Conservation (phyloP, 352 stramenopile species). For the Phytophthora agathidicida region DNA sequence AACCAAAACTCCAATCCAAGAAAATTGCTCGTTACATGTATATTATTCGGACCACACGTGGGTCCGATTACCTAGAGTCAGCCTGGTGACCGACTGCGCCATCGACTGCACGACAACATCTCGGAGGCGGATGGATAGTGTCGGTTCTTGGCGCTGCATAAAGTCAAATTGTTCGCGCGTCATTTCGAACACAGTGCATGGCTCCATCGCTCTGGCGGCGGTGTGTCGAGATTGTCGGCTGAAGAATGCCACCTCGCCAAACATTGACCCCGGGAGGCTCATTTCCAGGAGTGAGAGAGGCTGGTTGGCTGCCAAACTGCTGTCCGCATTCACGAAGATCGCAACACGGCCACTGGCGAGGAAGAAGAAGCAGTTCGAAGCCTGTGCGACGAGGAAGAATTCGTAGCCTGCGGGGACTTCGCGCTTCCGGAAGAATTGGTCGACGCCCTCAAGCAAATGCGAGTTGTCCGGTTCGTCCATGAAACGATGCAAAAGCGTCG, state of each 20-base stretch:
- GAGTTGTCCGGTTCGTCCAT: conserved; percentile 58
- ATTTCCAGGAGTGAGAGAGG: conserved; percentile 50
- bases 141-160: conserved; percentile 46
- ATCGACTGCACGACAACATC: conserved; percentile 73
- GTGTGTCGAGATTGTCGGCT: conserved; percentile 53
- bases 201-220: conserved; percentile 39
- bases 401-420: conserved; percentile 47
- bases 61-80: too few relatives aligned
- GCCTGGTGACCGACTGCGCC: conserved; percentile 1
- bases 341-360: conserved; percentile 56
- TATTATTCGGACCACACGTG: too few relatives aligned
- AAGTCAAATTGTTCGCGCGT: conserved; percentile 50
- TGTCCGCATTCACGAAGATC: conserved; percentile 66
- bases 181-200: conserved; percentile 64
- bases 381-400: conserved; percentile 62
- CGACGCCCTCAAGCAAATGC: conserved; percentile 50
- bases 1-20: too few relatives aligned
- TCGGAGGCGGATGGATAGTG: conserved; percentile 59
- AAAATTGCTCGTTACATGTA: too few relatives aligned
- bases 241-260: conserved; percentile 83
- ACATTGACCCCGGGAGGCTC: conserved; percentile 63
- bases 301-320: conserved; percentile 32
- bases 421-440: conserved; percentile 51
- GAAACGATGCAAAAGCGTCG: conserved; percentile 59
- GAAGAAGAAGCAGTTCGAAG: conserved; percentile 58